Evolutionary conservation across 1,284 basidiomycete genomes (phyloP), one percentile per base, ranked within the genome.

Genomic region (Anthracocystis walkeri): DNA sequence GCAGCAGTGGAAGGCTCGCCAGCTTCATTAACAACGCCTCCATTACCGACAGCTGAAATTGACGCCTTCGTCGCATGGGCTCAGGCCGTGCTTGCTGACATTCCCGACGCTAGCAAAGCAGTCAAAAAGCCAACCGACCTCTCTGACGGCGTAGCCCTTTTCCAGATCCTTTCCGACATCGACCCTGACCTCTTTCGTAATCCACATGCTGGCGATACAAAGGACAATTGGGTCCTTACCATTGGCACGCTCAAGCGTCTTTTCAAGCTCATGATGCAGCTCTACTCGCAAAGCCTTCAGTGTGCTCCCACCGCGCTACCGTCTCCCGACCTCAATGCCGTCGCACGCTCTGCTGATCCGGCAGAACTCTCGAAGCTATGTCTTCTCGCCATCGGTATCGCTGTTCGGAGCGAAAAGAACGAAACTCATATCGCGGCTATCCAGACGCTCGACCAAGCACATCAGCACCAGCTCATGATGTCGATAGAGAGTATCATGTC

Each of bases 211-310:
- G 72, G 72, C 38, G 65, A 78, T 21, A 65, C 68, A 12, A 76
- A 91, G 23, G 93, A 94, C 83, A 94, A 93, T 86, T 95, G 93
- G 93, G 92, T 94, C 58, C 86, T 95, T 49, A 90, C 92, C n/a
- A 93, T 94, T 85, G 91, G 89, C 82, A 86, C 91, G 16, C 88
- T 95, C 68, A 95, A 95, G 83, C 90, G 92, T 21, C 88, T 95
- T 46, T 94, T 92, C 86, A 89, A 93, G 59, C 89, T 94, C 48
- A 91, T 94, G 88, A 92, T 92, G 2, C 92, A 94, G 82, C 95
- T 94, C 59, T 81, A 81, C 57, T 58, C 66, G 7, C 58, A 80
- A 35, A 66, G 54, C 27, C 65, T 80, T 14, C 66, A 68, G 41
- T 71, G 66, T 42, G 54, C 67, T 14, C 61, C 78, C 1, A 42